Evolutionary conservation across 2,329 filamentous ascomycete species (phyloP).

Genomic region (Colletotrichum sansevieriae): DNA sequence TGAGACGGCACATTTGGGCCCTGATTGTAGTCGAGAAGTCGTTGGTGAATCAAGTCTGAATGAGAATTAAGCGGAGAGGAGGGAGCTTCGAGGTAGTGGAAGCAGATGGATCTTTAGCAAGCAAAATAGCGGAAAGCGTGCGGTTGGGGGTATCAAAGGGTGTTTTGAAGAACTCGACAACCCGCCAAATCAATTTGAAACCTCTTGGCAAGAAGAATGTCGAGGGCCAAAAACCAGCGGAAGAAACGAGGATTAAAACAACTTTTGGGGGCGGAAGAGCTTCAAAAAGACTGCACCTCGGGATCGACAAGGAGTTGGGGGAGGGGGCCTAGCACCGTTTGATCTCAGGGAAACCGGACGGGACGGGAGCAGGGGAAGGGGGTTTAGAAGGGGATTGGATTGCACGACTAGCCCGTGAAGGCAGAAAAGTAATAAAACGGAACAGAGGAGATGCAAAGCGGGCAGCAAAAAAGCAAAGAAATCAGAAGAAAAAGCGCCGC

Average conservation of each 20-base stretch:
- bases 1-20: slow-evolving; percentile 60
- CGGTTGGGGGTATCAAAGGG: not conserved
- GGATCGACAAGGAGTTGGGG: slow-evolving; percentile 13
- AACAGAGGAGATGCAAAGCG: not conserved
- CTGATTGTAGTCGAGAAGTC: not conserved
- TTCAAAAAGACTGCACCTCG: slow-evolving; percentile 1
- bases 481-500: slow-evolving; percentile 22
- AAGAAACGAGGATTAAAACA: not conserved
- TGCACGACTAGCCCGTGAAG: not conserved
- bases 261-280: slow-evolving; percentile 2
- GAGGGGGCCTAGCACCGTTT: slow-evolving; percentile 10
- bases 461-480: not conserved
- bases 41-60: not conserved
- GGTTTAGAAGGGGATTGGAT: not conserved
- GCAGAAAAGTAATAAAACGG: not conserved
- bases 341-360: slow-evolving; percentile 8
- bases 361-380: slow-evolving; percentile 9
- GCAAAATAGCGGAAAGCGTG: too few relatives aligned
- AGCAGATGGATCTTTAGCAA: too few relatives aligned
- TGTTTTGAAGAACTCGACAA: not conserved
- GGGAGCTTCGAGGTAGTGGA: not conserved
- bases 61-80: not conserved
- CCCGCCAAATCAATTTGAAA: not conserved
- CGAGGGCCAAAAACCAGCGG: not conserved
- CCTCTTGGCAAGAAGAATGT: not conserved